Base-by-base conservation (phyloP, 2,329 filamentous ascomycete genomes). In the Phaeosphaeria sp. region DNA sequence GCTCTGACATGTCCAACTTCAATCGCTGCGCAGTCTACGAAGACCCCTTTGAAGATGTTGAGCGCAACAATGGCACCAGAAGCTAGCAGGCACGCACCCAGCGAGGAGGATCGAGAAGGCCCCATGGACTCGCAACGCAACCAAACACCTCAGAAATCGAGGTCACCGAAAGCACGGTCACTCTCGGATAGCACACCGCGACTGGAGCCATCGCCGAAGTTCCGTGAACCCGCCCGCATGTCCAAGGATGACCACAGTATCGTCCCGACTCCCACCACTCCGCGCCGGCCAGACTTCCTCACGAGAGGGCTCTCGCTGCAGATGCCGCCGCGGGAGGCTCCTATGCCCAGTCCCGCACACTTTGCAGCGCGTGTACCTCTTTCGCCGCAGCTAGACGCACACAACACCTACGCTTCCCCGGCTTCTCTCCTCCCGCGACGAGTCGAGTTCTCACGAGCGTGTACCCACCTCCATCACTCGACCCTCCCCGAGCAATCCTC, bases 391-490 rank as follows among this genome's bases (percentile, higher is more conserved):
- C 86, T 95, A 62, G 93, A 97, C 76, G 86, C 91, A 55, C 89
- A 90, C 20, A 91, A 93, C 65, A 92, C 89, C 48, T 97, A 96
- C 80, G 64, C 64, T 3, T 94, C 92, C 1, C 93, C 93, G 2
- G 90, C 91, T 24, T 96, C 93, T 53, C 91, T 96, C 47, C 84
- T 98, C 7, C 94, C 94, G 18, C 88, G 94, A 63, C 89, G 93
- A 60, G 83, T 97, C 59, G 94, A 98, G 79, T 98, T 97, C 77
- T 94, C 94, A 42, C 87, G 94, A 66, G 93, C 93, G 11, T 95
- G 92, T 61, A 97, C 94, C 11, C 96, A 93, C 74, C 83, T 99
- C 21, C 95, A 98, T 78, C 95, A 98, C 77, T 97, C 94, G 17
- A 98, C 91, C 0, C 85, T 98, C 8, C 93, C 94, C 55, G 92